Evolutionary conservation across 2,329 filamentous ascomycete species (phyloP).

Genomic region (Beauveria asiatica): DNA sequence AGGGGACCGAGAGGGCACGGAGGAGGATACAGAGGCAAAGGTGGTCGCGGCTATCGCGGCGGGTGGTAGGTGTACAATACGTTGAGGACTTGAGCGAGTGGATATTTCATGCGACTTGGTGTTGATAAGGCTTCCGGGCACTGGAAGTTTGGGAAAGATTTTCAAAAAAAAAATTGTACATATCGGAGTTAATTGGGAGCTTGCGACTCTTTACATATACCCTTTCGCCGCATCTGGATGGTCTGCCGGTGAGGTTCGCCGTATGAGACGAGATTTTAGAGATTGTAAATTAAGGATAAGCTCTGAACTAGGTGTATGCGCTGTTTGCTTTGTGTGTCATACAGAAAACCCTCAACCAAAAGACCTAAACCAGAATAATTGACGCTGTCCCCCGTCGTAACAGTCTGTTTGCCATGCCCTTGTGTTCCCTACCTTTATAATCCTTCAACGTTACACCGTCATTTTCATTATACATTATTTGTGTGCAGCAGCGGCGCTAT

Average conservation of each 20-base stretch:
- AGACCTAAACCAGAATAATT: not conserved
- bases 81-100: not conserved
- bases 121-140: slow-evolving; percentile 5
- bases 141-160: not conserved
- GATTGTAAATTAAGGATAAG: not conserved
- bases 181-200: not conserved
- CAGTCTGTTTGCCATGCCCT: slow-evolving; percentile 1
- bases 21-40: slow-evolving; percentile 44
- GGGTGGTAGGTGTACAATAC: slow-evolving; percentile 30
- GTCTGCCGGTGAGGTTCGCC: not conserved
- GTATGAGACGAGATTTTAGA: too few species aligned
- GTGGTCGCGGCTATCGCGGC: slow-evolving; percentile 42
- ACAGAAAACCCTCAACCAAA: not conserved
- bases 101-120: not conserved
- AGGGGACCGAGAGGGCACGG: slow-evolving; percentile 45
- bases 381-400: not conserved
- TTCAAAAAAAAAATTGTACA: not conserved
- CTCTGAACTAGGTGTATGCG: not conserved
- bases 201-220: not conserved
- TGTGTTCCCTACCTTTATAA: not conserved
- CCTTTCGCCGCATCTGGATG: not conserved
- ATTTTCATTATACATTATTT: not conserved
- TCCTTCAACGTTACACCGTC: not conserved
- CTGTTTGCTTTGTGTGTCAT: not conserved
- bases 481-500: slow-evolving; percentile 10